These are phyloP conservation scores for Yamadazyma aaseri DNA, from an alignment of 1,139 yeast species.

Conservation along the genomic window DNA sequence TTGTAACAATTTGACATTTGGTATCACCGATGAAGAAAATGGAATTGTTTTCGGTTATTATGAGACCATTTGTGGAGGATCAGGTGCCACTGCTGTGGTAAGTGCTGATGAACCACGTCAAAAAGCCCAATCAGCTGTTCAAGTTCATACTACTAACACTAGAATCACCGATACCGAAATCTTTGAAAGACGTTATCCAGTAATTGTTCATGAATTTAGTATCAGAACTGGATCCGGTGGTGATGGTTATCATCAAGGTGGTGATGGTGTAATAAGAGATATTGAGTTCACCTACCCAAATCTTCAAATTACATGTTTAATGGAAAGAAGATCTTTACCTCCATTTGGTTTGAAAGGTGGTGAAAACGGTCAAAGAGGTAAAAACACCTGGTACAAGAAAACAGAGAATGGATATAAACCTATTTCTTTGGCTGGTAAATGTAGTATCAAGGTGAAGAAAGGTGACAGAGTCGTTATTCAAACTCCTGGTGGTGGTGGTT, in stretches of 20 bases:
- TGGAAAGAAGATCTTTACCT: conserved; percentile 45
- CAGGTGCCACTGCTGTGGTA: conserved; percentile 31
- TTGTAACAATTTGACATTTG: conserved; percentile 51
- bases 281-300: conserved; percentile 41
- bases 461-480: conserved; percentile 44
- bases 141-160: conserved; percentile 50
- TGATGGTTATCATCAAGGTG: conserved; percentile 40
- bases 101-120: conserved; percentile 38
- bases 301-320: conserved; percentile 44
- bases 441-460: conserved; percentile 35
- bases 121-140: conserved; percentile 49
- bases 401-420: conserved; percentile 23
- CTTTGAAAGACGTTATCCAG: conserved; percentile 49
- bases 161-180: conserved; percentile 49
- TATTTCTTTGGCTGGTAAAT: conserved; percentile 42
- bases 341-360: conserved; percentile 50
- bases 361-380: conserved; percentile 37
- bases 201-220: conserved; percentile 40
- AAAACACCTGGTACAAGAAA: conserved; percentile 36
- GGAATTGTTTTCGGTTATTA: conserved; percentile 45
- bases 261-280: conserved; percentile 47
- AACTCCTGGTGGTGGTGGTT: conserved; percentile 55
- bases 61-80: conserved; percentile 51
- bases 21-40: conserved; percentile 36
- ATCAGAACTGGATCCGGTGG: conserved; percentile 45